A percentile compares a stretch with the other conserved stretches of the same genome.
phyloP scores from a whole-genome alignment of 2,329 filamentous ascomycete genomes.

The Raffaelea deltoideospora region DNA sequence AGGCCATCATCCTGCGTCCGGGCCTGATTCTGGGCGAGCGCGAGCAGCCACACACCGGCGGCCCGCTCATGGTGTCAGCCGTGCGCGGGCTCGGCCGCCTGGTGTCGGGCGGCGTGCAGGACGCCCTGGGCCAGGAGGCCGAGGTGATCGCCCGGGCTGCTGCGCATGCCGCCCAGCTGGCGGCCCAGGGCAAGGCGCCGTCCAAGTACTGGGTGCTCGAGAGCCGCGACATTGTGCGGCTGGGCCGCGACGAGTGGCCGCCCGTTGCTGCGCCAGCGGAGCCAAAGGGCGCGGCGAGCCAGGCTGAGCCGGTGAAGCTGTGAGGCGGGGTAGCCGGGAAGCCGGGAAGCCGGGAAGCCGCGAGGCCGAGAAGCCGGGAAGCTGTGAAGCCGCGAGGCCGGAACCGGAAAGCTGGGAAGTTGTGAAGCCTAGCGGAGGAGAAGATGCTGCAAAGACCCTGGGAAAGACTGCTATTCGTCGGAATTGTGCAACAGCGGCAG shows the following conservation, averaged over 20 bases:
- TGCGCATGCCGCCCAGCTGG: conserved; percentile 42
- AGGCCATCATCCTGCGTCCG: conserved; percentile 58
- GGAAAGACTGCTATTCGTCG: no score
- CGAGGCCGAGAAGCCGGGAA: no score
- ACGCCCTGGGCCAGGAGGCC: conserved; percentile 59
- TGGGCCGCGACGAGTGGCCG: conserved; percentile 47
- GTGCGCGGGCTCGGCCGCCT: conserved; percentile 36
- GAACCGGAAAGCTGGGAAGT: no score
- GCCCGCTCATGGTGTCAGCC: conserved; percentile 39
- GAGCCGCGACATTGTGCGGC: conserved; percentile 45
- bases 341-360: no score
- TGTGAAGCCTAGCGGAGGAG: not conserved
- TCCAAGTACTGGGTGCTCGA: conserved; percentile 46
- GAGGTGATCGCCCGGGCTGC: conserved; percentile 56
- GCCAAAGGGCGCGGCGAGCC: no score
- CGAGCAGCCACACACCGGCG: conserved; percentile 42
- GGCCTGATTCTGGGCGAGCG: conserved; percentile 62
- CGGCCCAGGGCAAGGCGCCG: conserved; percentile 42
- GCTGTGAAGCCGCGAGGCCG: no score
- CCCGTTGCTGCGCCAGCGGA: no score
- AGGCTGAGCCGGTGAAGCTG: no score
- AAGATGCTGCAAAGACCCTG: no score
- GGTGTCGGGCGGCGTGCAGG: conserved; percentile 39
- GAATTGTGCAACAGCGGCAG: no score
- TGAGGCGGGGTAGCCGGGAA: no score